Base-by-base conservation (phyloP, 441 rosid genomes). In the Breynia disticha region DNA sequence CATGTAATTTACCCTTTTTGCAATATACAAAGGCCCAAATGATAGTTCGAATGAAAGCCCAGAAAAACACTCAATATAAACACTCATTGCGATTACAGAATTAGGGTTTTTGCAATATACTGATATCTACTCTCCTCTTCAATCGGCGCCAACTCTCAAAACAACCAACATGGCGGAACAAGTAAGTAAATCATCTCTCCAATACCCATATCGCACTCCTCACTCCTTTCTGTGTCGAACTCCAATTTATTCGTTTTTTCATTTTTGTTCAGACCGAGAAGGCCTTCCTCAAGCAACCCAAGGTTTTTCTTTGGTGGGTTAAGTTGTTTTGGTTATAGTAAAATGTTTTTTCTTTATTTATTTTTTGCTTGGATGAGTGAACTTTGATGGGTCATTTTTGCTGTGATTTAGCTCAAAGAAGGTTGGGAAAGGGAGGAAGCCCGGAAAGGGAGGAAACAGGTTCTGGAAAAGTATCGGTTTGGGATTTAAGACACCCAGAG, bases 401-500 rank as follows among this genome's bases (percentile, higher is more conserved):
- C 35, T 28, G 35, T 5, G 35, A 28, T 28, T 18, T 46, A 83
- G 96, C 70, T 83, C 87, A 15, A 79, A 78, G 72, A 88, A 88
- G 62, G 32, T 83, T 28, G 83, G 75, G 24, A 88, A 86, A 66
- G 95, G 89, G 5, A 69, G 61, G 72, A 81, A 90, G 64, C 93
- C 93, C 16, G 97, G 93, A 0, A 88, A 86, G 70, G 95, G 87
- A 9, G 93, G 93, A 49, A 88, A 86, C 60, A 67, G 93, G 1
- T 88, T 78, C 66, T 81, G 73, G 76, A 88, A 88, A 68, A 83
- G 75, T 70, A 65, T 88, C 54, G 96, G 95, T 0, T 69, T 83
- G 67, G 84, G 95, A 12, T 88, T 81, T 61, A 85, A 88, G 79
- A 85, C 91, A 9, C 95, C 95, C 10, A 75, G 87, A 67, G 96